Evolutionary conservation across 352 stramenopile genomes (phyloP).

Genomic region (Phytopythium vexans): DNA sequence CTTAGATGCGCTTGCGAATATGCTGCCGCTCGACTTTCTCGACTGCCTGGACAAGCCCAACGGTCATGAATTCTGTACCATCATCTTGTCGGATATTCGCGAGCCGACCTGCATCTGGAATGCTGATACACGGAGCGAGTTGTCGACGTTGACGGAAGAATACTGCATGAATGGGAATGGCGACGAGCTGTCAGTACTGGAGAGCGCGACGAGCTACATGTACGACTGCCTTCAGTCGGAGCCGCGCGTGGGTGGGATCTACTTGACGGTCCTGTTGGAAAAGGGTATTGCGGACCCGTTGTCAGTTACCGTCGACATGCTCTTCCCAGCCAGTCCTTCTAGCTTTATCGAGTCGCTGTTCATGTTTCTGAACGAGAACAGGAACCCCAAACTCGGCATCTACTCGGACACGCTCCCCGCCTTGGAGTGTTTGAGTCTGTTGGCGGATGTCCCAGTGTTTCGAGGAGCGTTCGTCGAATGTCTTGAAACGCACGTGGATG

Average conservation of each 20-base stretch:
- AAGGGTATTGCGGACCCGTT: conserved; percentile 37
- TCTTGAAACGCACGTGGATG: conserved; percentile 61
- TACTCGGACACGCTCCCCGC: conserved; percentile 76
- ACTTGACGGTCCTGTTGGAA: conserved; percentile 62
- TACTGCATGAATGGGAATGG: conserved; percentile 54
- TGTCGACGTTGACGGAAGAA: conserved; percentile 74
- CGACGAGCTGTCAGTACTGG: conserved; percentile 62
- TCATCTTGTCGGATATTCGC: conserved; percentile 67
- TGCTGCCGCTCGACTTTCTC: conserved; percentile 73
- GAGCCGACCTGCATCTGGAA: conserved; percentile 82
- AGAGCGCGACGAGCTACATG: conserved; percentile 71
- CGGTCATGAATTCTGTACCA: conserved; percentile 70
- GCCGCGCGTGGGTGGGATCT: conserved; percentile 67
- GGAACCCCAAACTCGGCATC: conserved; percentile 63
- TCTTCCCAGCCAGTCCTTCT: conserved; percentile 50
- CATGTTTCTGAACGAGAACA: conserved; percentile 77
- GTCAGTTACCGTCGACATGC: conserved; percentile 41
- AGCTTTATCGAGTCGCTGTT: conserved; percentile 69
- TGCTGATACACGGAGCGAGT: conserved; percentile 46
- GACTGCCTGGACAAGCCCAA: conserved; percentile 67
- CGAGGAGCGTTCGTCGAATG: conserved; percentile 53
- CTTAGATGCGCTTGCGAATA: conserved; percentile 58
- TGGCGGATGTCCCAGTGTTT: conserved; percentile 64
- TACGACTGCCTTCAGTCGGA: conserved; percentile 78
- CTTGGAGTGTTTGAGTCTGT: conserved; percentile 64